Base-by-base conservation (phyloP, 345 rosid species). In the Arabidopsis suecica region DNA sequence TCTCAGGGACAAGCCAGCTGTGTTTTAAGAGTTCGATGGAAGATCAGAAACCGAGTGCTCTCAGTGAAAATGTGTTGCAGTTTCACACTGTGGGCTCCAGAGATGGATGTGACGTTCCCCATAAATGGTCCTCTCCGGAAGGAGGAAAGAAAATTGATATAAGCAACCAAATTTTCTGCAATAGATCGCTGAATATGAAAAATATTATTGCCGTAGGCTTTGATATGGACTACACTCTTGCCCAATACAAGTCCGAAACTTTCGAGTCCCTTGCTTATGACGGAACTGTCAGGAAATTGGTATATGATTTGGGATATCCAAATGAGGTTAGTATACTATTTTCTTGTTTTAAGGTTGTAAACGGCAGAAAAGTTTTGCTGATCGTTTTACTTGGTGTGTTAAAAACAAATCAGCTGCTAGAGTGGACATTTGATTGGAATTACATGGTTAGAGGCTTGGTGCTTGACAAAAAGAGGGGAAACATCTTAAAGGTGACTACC, bases 401-500 rank as follows among this genome's bases (percentile, higher is more conserved):
- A 0, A 45, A 30, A 22, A 1, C 18, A 20, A 6, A 84, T 64
- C 85, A 95, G 99, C 77, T 95, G 78, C 80, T 95, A 28, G 81
- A 65, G 30, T 92, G 97, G 99, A 82, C 84, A 42, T 95, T 95
- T 84, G 96, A 92, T 74, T 89, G 96, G 93, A 89, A 82, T 16
- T 90, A 95, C 81, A 95, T 95, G 99, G 97, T 95, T 48, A 84
- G 99, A 80, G 99, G 99, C 36, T 75, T 95, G 87, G 98, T 95
- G 74, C 88, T 95, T 33, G 99, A 95, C 79, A 95, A 90, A 87
- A 92, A 85, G 87, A 87, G 93, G 70, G 99, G 99, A 82, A 95
- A 95, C 81, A 95, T 95, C 80, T 83, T 95, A 80, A 95, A 95
- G 97, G 99, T 88, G 44, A 59, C 37, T 44, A 3, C 18, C 40